Evolutionary conservation across 805 yeast genomes (phyloP).

Genomic region (Pichia ethanolica): DNA sequence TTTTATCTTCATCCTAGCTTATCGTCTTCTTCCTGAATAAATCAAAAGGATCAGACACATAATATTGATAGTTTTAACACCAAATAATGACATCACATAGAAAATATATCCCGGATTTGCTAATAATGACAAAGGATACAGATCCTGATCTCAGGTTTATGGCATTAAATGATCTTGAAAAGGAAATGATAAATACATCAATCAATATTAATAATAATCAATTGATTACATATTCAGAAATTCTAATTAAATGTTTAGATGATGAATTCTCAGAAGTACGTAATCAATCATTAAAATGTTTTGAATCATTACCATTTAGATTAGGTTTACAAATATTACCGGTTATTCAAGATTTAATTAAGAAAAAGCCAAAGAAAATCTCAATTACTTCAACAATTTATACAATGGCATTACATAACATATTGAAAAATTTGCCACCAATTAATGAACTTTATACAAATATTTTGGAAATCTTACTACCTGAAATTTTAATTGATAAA

Average conservation of each 20-base stretch:
- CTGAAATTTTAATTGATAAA: constrained; percentile 25
- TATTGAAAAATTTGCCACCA: constrained; percentile 29
- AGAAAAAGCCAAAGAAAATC: constrained; percentile 20
- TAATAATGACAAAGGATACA: constrained; percentile 48
- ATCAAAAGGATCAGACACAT: too few species aligned
- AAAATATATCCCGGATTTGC: constrained; percentile 22
- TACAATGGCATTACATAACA: constrained; percentile 43
- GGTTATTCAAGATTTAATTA: constrained; percentile 24
- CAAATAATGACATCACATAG: not conserved
- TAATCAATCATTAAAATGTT: constrained; percentile 59
- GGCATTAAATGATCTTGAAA: constrained; percentile 72
- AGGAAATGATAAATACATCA: constrained; percentile 28
- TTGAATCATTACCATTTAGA: constrained; percentile 26
- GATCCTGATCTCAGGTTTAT: constrained; percentile 81
- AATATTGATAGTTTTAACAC: not conserved
- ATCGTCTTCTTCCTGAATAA: too few species aligned
- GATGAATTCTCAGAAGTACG: constrained; percentile 70
- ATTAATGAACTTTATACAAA: constrained; percentile 13
- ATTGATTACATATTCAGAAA: constrained; percentile 23
- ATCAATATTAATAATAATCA: constrained; percentile 29
- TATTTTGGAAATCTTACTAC: constrained; percentile 33
- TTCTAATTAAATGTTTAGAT: constrained; percentile 30
- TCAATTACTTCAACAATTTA: constrained; percentile 42
- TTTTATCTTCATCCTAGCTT: too few species aligned
- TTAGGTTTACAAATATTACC: constrained; percentile 28